Evolutionary conservation across 2,329 filamentous ascomycete species (phyloP).

Genomic region (Metarhizium robertsii): DNA sequence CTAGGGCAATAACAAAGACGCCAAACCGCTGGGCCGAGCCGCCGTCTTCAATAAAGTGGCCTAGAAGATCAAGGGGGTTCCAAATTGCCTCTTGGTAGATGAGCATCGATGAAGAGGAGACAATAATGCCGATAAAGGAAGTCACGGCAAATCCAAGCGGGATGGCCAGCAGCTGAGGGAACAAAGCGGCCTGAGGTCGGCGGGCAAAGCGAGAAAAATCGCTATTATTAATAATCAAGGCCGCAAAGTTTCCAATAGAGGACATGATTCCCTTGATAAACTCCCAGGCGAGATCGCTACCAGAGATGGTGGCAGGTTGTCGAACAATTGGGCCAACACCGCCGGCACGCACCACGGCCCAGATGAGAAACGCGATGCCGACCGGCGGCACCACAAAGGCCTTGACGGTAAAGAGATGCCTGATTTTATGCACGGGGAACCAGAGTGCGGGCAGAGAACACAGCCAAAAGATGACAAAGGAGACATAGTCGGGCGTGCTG

Average conservation of each 20-base stretch:
- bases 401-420: slow-evolving; percentile 87
- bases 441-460: slow-evolving; percentile 74
- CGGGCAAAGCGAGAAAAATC: slow-evolving; percentile 79
- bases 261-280: slow-evolving; percentile 82
- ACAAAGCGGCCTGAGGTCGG: slow-evolving; percentile 66
- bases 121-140: slow-evolving; percentile 75
- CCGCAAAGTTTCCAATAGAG: slow-evolving; percentile 83
- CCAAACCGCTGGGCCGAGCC: slow-evolving; percentile 61
- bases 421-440: slow-evolving; percentile 81
- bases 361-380: slow-evolving; percentile 80
- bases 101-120: slow-evolving; percentile 62
- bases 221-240: slow-evolving; percentile 72
- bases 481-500: slow-evolving; percentile 64
- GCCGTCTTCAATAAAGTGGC: slow-evolving; percentile 60
- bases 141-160: slow-evolving; percentile 66
- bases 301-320: slow-evolving; percentile 52
- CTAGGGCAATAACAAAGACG: slow-evolving; percentile 62
- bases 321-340: slow-evolving; percentile 76
- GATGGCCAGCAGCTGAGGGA: slow-evolving; percentile 71
- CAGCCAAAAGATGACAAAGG: slow-evolving; percentile 83
- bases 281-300: slow-evolving; percentile 67
- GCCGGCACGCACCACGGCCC: slow-evolving; percentile 72
- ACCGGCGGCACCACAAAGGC: slow-evolving; percentile 73
- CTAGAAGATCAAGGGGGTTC: slow-evolving; percentile 62
- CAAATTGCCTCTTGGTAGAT: slow-evolving; percentile 61